Evolutionary conservation across 2,329 filamentous ascomycete genomes (phyloP), one percentile per base, ranked within the genome.

Genomic region (Ceratocystis huliohia): DNA sequence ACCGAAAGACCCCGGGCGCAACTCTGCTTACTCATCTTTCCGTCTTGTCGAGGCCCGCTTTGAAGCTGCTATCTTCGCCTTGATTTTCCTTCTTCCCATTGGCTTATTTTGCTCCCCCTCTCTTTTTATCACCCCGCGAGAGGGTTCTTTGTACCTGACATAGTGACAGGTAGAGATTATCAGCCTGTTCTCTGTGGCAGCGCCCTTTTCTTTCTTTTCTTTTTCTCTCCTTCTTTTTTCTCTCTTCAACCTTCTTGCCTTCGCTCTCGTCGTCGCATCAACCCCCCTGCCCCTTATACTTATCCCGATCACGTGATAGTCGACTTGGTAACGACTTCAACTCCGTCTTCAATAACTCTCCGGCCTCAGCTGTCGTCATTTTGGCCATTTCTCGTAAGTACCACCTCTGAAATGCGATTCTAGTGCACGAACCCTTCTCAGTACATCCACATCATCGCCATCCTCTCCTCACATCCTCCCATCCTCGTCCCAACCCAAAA

Each of bases 51-150:
- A 33, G 37, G 37, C 37, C 37, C 37, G 37, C 37, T 41, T 41
- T 41, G 37, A 22, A 20, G 48, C 48, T 53, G 48, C n/a, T 53
- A 8, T 25, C 6, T n/a, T 53, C 48, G 7, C n/a, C 7, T n/a
- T 20, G 48, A 28, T 50, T 61, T 48, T 48, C 53, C 33, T 10
- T 46, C 25, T 66, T 65, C 68, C 30, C 20, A 65, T 69, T 68
- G 57, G 44, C 65, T 65, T 69, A 66, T 62, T 68, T 68, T 69
- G 68, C 69, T 30, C 41, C 65, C 22, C 53, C 50, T 44, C 69
- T 69, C 71, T 72, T 70, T 25, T 25, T 15, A 41, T 41, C 37
- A 13, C 37, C 37, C 37, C 37, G 37, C 37, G 37, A 41, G 10
- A 41, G 37, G 4, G 37, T n/a, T 59, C 25, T 59, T 20, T 37